Conservation (phyloP, 2,329 filamentous ascomycete genomes). For the Fusarium liriodendri region DNA sequence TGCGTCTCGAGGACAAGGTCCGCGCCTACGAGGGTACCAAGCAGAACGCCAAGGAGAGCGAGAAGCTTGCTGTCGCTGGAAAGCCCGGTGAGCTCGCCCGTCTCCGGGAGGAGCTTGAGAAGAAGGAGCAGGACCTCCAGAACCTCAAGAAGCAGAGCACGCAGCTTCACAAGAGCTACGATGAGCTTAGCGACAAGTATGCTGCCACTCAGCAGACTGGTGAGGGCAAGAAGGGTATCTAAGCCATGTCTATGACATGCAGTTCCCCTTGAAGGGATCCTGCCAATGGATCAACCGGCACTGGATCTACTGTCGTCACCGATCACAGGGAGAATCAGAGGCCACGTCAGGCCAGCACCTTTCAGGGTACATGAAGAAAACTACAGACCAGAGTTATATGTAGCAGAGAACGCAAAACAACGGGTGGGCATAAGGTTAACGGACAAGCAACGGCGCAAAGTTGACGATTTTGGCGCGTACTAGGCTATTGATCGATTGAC, state of each 20-base stretch:
- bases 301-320: neutral
- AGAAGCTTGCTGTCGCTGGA: conserved; percentile 78
- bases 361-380: conserved; percentile 21
- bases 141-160: conserved; percentile 93
- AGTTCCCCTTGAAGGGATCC: neutral
- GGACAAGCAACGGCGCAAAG: conserved; percentile 32
- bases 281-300: neutral
- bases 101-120: conserved; percentile 77
- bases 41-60: conserved; percentile 71
- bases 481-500: conserved; percentile 13
- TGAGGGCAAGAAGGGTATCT: conserved; percentile 69
- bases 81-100: conserved; percentile 79
- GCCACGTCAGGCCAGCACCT: conserved; percentile 17
- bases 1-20: conserved; percentile 91
- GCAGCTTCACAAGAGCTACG: conserved; percentile 86
- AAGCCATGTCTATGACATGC: conserved; percentile 34
- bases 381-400: conserved; percentile 1
- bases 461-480: conserved; percentile 22
- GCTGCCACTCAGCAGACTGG: conserved; percentile 64
- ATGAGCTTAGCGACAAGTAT: conserved; percentile 86
- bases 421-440: conserved; percentile 17
- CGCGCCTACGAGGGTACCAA: conserved; percentile 77
- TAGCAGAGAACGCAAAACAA: conserved; percentile 31
- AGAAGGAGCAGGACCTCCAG: conserved; percentile 86
- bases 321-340: neutral